Base-by-base conservation (phyloP, 257 asterid genomes). In the Prunella vulgaris region DNA sequence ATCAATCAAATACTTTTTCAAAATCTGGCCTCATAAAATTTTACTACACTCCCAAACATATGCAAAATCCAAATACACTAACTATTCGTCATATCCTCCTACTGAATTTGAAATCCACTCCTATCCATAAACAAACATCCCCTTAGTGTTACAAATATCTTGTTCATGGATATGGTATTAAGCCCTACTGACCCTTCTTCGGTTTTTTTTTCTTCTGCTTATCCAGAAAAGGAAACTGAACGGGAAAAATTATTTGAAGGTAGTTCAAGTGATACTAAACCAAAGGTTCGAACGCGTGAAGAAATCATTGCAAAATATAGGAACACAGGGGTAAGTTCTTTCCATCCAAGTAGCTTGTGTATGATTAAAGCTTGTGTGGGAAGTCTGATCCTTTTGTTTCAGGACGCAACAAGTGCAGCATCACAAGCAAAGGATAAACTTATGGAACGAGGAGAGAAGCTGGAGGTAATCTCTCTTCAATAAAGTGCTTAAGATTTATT, bases 301-400 rank as follows among this genome's bases (percentile, higher is more conserved):
- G 99, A 94, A 84, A 94, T 94, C 81, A 85, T 94, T 71, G 96
- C 97, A 18, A 91, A 94, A 81, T 94, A 94, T 77, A 80, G 96
- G 77, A 75, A 79, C 71, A 56, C 91, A 0, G 97, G 90, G 87
- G 97, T 94, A 82, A 75, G 60, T 40, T 27, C 37, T 51, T 79
- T 53, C 25, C 57, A n/a, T 72, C 49, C 49, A 53, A 58, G 56
- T 71, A 68, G 40, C 73, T 73, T 60, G 59, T 53, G 28, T 44
- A 62, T 54, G 64, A 65, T 20, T 54, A 21, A n/a, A 30, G 48
- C 66, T 27, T 69, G 13, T 33, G 60, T 49, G 25, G 71, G 65
- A 59, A 67, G 40, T 42, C 81, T 17, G 60, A 81, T 69, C 53
- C 17, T 74, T 21, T 64, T 68, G 72, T 72, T 81, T 73, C 84